Evolutionary conservation across 1,139 yeast species (phyloP).

Genomic region (Fermentozyma sake): DNA sequence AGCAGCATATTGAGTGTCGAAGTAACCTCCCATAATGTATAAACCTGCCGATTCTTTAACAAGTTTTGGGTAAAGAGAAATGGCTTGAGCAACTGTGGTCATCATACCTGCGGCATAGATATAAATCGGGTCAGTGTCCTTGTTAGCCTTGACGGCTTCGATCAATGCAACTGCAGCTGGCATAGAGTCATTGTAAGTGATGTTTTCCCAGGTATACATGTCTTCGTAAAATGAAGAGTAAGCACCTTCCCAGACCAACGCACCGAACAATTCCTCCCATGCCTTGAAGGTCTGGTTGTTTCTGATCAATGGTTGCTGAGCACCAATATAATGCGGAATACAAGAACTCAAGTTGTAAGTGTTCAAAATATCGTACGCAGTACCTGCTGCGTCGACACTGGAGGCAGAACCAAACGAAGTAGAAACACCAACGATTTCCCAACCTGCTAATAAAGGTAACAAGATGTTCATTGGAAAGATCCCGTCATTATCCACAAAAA

Average conservation of each 20-base stretch:
- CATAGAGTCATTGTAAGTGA: slow-evolving; percentile 20
- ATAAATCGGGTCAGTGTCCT: slow-evolving; percentile 25
- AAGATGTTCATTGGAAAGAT: slow-evolving; percentile 25
- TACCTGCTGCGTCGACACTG: slow-evolving; percentile 30
- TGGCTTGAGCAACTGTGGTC: slow-evolving; percentile 42
- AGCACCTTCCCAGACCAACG: slow-evolving; percentile 40
- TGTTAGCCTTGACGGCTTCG: slow-evolving; percentile 28
- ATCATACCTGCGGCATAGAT: slow-evolving; percentile 36
- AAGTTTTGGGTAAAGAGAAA: slow-evolving; percentile 31
- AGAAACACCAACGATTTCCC: slow-evolving; percentile 35
- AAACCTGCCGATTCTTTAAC: slow-evolving; percentile 35
- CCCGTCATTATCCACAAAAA: slow-evolving; percentile 39
- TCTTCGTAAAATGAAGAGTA: slow-evolving; percentile 26
- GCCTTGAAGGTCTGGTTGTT: slow-evolving; percentile 33
- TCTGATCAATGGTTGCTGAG: slow-evolving; percentile 31
- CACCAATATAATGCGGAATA: slow-evolving; percentile 36
- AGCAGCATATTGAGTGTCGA: slow-evolving; percentile 33
- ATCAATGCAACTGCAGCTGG: slow-evolving; percentile 36
- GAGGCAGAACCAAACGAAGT: slow-evolving; percentile 35
- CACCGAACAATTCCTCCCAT: slow-evolving; percentile 34
- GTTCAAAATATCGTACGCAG: slow-evolving; percentile 19
- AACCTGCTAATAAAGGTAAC: slow-evolving; percentile 34
- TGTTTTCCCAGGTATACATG: slow-evolving; percentile 23
- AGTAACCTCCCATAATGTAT: slow-evolving; percentile 40
- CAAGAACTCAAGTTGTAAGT: slow-evolving; percentile 30